Base-by-base conservation (phyloP, 2,329 filamentous ascomycete species). In the Epichloe brachyelytri region DNA sequence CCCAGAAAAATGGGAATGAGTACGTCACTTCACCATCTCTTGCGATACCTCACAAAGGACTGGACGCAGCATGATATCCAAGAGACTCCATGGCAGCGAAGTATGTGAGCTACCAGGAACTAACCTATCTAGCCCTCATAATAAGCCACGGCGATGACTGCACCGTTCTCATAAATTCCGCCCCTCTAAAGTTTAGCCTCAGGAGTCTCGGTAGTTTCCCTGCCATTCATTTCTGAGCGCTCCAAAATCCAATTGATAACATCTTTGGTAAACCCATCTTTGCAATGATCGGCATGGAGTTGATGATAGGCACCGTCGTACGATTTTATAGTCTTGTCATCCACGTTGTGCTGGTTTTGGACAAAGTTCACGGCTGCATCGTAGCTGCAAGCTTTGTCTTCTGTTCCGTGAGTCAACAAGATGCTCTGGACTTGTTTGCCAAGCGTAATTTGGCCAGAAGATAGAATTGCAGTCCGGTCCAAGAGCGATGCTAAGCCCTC, bases 251-350 rank as follows among this genome's bases (percentile, higher is more conserved):
- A 89, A 53, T 78, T 74, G 3, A 70, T 74, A 5, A 87, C 71
- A 62, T 88, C 82, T 50, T 73, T 74, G 51, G 70, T 71, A 56
- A 77, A 80, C 56, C 74, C 69, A 51, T 76, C 71, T 61, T 71
- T 75, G 52, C 71, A 75, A 8, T 69, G 63, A 52, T 86, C 83
- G 1, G 75, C 71, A 62, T 86, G 83, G 56, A 86, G 65, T 69
- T 86, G 84, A 68, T 96, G 90, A 64, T 80, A 88, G 63, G 78
- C 86, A 10, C 86, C 89, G 33, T 86, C 79, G 64, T 93, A 95
- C 19, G 73, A 68, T 70, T 80, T 85, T 62, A 88, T 82, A 55
- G 76, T 77, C 62, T 81, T 85, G 65, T 94, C 88, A 58, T 75
- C 70, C 6, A 85, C 71, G 47, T 69, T 66, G 26, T 76, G 69